A percentile compares a stretch with the other conserved stretches of the same genome.
Evolutionary conservation across 371 early-diverging fungal species (phyloP).

Genomic region (Mortierella sp.): DNA sequence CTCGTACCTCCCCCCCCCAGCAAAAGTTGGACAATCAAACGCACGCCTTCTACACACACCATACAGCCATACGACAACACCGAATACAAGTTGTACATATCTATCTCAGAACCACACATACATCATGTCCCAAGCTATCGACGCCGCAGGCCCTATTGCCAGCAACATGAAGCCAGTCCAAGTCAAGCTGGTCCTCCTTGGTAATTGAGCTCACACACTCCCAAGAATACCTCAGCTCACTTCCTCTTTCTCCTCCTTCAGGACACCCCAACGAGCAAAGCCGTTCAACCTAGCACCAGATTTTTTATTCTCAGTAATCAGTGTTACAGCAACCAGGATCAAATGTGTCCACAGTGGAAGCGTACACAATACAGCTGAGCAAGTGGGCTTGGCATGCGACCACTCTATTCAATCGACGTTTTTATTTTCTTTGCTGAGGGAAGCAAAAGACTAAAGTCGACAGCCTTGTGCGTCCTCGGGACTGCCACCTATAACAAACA

Average conservation of each 20-base stretch:
- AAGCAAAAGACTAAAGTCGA: neutral
- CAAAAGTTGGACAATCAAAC: neutral
- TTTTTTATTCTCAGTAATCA: neutral
- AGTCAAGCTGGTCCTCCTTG: conserved; percentile 80
- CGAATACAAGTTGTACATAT: neutral
- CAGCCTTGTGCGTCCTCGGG: neutral
- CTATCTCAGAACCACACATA: neutral
- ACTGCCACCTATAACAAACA: conserved; percentile 1
- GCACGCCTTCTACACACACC: neutral
- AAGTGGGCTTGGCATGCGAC: neutral
- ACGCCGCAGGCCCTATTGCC: conserved; percentile 45
- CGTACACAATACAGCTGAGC: neutral
- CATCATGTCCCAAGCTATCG: conserved; percentile 48
- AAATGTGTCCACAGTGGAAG: neutral
- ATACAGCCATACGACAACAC: neutral
- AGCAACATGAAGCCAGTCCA: conserved; percentile 66
- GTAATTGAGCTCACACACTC: conserved; percentile 57
- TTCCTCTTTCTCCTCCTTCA: neutral
- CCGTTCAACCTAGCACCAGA: neutral
- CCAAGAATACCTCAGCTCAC: neutral
- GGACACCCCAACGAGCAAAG: neutral
- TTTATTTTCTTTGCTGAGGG: neutral
- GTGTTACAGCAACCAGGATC: neutral
- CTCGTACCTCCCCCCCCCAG: conserved; percentile 9
- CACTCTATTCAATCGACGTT: neutral